Conservation (phyloP, 1,284 basidiomycete genomes). For the Trametes hirsuta region DNA sequence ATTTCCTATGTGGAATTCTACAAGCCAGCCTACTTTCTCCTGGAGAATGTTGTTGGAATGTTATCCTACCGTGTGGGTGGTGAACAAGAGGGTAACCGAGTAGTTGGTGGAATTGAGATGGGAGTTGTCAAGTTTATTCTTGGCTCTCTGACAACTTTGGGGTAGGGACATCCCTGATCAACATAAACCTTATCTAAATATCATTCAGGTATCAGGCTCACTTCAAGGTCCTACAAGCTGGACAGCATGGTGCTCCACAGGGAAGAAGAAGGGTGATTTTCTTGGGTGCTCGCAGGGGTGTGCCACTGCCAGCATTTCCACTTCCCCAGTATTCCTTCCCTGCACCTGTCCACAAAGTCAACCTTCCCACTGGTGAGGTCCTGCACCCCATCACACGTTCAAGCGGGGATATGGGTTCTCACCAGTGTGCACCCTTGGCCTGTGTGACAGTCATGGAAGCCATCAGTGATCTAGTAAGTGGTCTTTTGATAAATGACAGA, state of each 20-base stretch:
- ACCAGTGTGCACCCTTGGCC: slow-evolving; percentile 59
- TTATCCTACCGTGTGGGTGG: slow-evolving; percentile 47
- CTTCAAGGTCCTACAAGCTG: slow-evolving; percentile 66
- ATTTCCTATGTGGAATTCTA: slow-evolving; percentile 76
- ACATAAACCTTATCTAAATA: no score
- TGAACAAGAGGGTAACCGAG: slow-evolving; percentile 23
- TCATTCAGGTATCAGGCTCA: slow-evolving; percentile 64
- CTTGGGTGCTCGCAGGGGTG: slow-evolving; percentile 59
- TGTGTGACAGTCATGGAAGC: slow-evolving; percentile 63
- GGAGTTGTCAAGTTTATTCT: slow-evolving; percentile 69
- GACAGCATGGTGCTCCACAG: slow-evolving; percentile 72
- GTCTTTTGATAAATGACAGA: not conserved
- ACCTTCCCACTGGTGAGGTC: slow-evolving; percentile 43
- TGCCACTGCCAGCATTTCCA: slow-evolving; percentile 62
- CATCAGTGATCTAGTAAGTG: slow-evolving; percentile 65
- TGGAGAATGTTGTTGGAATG: slow-evolving; percentile 73
- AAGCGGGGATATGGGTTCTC: slow-evolving; percentile 29
- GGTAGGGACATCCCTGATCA: slow-evolving; percentile 42
- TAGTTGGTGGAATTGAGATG: slow-evolving; percentile 46
- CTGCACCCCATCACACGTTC: slow-evolving; percentile 22
- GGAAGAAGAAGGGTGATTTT: slow-evolving; percentile 68
- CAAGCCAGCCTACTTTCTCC: slow-evolving; percentile 60
- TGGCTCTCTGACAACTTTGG: slow-evolving; percentile 58
- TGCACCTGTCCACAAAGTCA: slow-evolving; percentile 31
- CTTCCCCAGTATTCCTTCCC: slow-evolving; percentile 59